Evolutionary conservation across 805 yeast genomes (phyloP).

Genomic region (Allodekkera sacchari): DNA sequence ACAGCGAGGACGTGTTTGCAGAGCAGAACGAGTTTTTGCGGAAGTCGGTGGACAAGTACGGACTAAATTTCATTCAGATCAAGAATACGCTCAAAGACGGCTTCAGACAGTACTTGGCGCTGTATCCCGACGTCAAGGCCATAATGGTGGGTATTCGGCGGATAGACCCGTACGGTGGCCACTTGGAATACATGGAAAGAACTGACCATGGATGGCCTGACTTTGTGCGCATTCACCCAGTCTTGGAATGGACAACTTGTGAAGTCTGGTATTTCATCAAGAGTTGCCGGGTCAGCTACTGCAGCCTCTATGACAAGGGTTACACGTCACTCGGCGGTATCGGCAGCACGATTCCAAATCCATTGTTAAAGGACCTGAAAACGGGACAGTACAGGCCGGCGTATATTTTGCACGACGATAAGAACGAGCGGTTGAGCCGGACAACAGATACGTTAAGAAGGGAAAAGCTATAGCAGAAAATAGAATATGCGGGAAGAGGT

Average conservation of each 20-base stretch:
- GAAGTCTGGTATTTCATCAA: constrained; percentile 82
- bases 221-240: constrained; percentile 78
- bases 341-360: constrained; percentile 64
- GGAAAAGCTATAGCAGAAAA: constrained; percentile 1
- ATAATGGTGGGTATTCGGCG: constrained; percentile 83
- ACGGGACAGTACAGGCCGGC: constrained; percentile 37
- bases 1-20: constrained; percentile 63
- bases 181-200: constrained; percentile 49
- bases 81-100: constrained; percentile 55
- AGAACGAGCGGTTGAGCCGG: constrained; percentile 44
- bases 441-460: constrained; percentile 3
- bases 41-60: constrained; percentile 44
- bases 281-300: constrained; percentile 53
- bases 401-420: constrained; percentile 49
- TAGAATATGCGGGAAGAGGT: too few species aligned
- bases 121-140: constrained; percentile 50
- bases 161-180: constrained; percentile 75
- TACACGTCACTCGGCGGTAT: constrained; percentile 87
- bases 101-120: constrained; percentile 49
- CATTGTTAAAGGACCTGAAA: constrained; percentile 31
- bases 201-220: constrained; percentile 93
- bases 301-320: constrained; percentile 71
- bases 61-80: constrained; percentile 37
- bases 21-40: constrained; percentile 63
- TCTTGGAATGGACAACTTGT: constrained; percentile 76